Base-by-base conservation (phyloP, 108 stramenopile species). In the Licmophora abbreviata region DNA sequence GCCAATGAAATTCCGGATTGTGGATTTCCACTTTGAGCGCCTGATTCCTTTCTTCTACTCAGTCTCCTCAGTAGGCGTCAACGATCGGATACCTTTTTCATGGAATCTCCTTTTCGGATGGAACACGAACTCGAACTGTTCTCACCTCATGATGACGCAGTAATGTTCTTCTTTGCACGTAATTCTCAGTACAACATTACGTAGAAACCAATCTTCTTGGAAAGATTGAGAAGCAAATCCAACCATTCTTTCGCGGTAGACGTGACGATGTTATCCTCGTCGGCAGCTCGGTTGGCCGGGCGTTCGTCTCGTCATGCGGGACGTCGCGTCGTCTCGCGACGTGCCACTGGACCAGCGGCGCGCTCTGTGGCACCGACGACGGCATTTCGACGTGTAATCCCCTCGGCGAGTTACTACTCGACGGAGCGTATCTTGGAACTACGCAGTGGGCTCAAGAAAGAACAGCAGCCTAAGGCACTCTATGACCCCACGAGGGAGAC, bases 401-500 rank as follows among this genome's bases (percentile, higher is more conserved):
- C 66, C 61, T 29, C 33, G 61, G n/a, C 34, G 32, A n/a, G n/a
- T 29, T 60, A 50, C 47, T 87, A 87, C 51, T 54, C 71, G 27
- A 87, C 85, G 24, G 85, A 87, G 51, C 69, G 78, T 25, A 59
- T 83, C n/a, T 42, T 87, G 25, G 33, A 69, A 44, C 60, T 81
- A 1, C 70, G 81, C 15, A 42, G 61, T 30, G 56, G 72, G 32
- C 61, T 42, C 23, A 49, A 48, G 8, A 59, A 73, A 31, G 52
- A 36, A 0, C 10, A 41, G 11, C 53, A 66, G n/a, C 70, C 75
- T n/a, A 63, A 66, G 36, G 68, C 76, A 41, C 41, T 90, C 8
- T 94, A 94, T 54, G 69, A 80, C 61, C 59, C 82, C 11, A 56
- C 58, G 10, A 46, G 67, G 21, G 92, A 94, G 54, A 83, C 66